Evolutionary conservation across 306 rosid species (phyloP).

Genomic region (Sindora glabra): DNA sequence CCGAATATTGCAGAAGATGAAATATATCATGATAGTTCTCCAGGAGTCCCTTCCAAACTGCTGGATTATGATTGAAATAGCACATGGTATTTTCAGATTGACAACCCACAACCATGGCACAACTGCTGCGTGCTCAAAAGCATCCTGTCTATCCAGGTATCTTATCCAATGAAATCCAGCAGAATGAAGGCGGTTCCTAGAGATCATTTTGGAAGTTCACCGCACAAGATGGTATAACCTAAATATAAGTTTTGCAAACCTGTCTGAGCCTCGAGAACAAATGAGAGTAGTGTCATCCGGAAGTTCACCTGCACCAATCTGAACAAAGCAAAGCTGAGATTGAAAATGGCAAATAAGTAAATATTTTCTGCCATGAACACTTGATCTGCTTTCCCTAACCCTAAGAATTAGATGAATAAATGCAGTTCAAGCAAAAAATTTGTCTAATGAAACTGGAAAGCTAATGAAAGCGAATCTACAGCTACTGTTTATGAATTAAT

Average conservation of each 20-base stretch:
- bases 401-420: not conserved
- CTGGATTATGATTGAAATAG: constrained; percentile 18
- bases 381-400: not conserved
- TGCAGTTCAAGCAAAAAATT: not conserved
- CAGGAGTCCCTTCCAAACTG: constrained; percentile 17
- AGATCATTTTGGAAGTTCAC: constrained; percentile 7
- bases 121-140: not conserved
- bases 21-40: not conserved
- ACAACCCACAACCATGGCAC: not conserved
- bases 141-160: constrained; percentile 1
- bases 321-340: constrained; percentile 33
- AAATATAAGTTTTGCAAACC: constrained; percentile 40
- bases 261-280: constrained; percentile 85
- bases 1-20: constrained; percentile 21
- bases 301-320: constrained; percentile 94
- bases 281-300: constrained; percentile 85
- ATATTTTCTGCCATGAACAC: not conserved
- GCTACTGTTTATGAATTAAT: not conserved
- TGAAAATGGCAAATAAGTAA: constrained; percentile 11
- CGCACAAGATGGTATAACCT: constrained; percentile 1
- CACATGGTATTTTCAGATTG: not conserved
- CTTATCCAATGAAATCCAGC: constrained; percentile 23
- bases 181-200: constrained; percentile 26
- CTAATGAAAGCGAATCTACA: not conserved
- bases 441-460: not conserved